A percentile compares a stretch with the other conserved stretches of the same genome.
phyloP scores from a whole-genome alignment of 768 basidiomycete genomes.

The Termitomyces sp. region DNA sequence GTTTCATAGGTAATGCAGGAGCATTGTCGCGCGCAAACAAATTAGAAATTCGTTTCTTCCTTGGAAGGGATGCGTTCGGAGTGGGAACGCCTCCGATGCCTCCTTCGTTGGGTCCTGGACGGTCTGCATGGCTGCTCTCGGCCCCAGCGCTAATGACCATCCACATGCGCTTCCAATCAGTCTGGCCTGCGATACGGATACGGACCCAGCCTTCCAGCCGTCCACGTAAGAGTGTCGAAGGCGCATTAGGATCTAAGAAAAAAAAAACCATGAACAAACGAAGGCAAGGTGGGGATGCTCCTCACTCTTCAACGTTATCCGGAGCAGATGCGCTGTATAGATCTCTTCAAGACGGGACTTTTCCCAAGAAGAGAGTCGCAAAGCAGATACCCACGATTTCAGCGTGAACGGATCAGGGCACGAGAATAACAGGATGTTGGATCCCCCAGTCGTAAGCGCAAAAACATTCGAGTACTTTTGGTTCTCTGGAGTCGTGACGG shows the following conservation, averaged over 20 bases:
- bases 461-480: constrained; percentile 74
- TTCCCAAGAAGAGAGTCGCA: constrained; percentile 92
- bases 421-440: constrained; percentile 85
- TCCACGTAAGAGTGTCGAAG: constrained; percentile 63
- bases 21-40: constrained; percentile 54
- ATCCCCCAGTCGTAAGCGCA: constrained; percentile 91
- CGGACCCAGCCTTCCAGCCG: constrained; percentile 90
- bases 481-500: constrained; percentile 62
- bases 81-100: constrained; percentile 21
- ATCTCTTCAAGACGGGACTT: constrained; percentile 94
- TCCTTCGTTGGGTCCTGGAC: constrained; percentile 24
- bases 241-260: constrained; percentile 44
- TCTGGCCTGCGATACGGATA: constrained; percentile 92
- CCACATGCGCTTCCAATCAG: constrained; percentile 94
- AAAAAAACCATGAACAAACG: constrained; percentile 3
- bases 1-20: constrained; percentile 27
- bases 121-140: constrained; percentile 24
- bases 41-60: constrained; percentile 63
- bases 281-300: constrained; percentile 1
- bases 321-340: constrained; percentile 91
- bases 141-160: constrained; percentile 61
- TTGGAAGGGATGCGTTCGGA: constrained; percentile 20
- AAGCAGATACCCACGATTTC: constrained; percentile 87
- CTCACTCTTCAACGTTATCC: constrained; percentile 59
- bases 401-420: constrained; percentile 70